A percentile compares a stretch with the other conserved stretches of the same genome.
Conservation (phyloP, 2,329 filamentous ascomycete species). For the Colletotrichum destructivum region DNA sequence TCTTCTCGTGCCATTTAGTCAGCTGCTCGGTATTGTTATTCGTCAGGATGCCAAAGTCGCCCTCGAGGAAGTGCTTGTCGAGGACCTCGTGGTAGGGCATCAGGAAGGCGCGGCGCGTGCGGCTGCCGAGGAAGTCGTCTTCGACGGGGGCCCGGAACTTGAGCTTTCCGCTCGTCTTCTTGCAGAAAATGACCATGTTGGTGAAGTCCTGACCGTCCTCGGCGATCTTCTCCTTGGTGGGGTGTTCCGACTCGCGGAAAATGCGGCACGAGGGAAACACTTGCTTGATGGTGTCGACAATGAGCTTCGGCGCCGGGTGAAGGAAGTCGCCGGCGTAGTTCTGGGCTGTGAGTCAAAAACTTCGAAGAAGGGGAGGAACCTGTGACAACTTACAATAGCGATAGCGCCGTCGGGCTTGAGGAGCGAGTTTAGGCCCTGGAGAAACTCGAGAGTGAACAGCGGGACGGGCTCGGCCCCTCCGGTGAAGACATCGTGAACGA, state of each 20-base stretch:
- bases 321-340: slow-evolving; percentile 95
- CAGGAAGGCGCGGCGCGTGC: slow-evolving; percentile 79
- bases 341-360: slow-evolving; percentile 58
- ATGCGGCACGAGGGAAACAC: slow-evolving; percentile 93
- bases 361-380: not conserved
- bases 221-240: slow-evolving; percentile 63
- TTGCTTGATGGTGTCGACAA: slow-evolving; percentile 84
- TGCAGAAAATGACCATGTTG: slow-evolving; percentile 97
- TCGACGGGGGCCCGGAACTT: slow-evolving; percentile 76
- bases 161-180: slow-evolving; percentile 69
- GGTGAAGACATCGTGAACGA: slow-evolving; percentile 98
- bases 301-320: slow-evolving; percentile 81
- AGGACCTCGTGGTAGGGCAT: slow-evolving; percentile 80
- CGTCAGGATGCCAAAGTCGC: slow-evolving; percentile 68
- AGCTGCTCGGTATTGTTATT: slow-evolving; percentile 77
- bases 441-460: slow-evolving; percentile 90
- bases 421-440: slow-evolving; percentile 78
- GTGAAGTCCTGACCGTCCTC: slow-evolving; percentile 79
- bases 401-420: slow-evolving; percentile 86
- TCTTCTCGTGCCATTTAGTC: slow-evolving; percentile 79
- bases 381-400: slow-evolving; percentile 79
- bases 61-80: slow-evolving; percentile 61
- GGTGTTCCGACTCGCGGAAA: slow-evolving; percentile 82
- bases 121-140: slow-evolving; percentile 80
- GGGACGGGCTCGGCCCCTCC: slow-evolving; percentile 92